Base-by-base conservation (phyloP, 306 rosid species). In the Vachellia collinsii region DNA sequence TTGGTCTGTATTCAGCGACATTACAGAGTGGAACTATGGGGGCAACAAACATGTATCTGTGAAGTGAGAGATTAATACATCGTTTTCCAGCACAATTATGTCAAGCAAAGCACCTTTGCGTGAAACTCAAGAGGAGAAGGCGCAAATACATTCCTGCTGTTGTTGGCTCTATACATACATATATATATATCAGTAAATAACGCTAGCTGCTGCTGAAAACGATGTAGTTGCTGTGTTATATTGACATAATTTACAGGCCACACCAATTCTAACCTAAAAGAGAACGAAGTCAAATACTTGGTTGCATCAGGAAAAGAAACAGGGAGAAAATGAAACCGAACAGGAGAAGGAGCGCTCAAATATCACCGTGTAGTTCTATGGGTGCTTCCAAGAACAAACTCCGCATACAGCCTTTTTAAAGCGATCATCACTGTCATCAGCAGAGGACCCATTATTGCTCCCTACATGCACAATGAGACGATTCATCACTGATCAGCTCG, bases 391-490 rank as follows among this genome's bases (percentile, higher is more conserved):
- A 86, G 84, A 43, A 86, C 89, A 37, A 86, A 86, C 61, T 86
- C 86, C 11, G 37, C 86, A 16, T 86, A 82, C 1, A 82, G 61
- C 75, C 77, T 76, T 77, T 86, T 86, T 62, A 82, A 72, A 41
- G 84, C 80, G 50, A 86, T 86, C 84, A 86, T 79, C 70, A 82
- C 84, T 22, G 89, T 82, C 86, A 79, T 82, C 71, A 82, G 77
- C 72, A 82, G 59, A 65, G 89, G 89, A 64, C 84, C 82, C 88
- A 86, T 79, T 48, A 86, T 82, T 64, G 84, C 86, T 69, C 86
- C 88, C 82, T 85, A 62, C 23, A 59, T 4, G n/a, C 3, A 66
- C 29, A 51, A 66, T 37, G 51, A 0, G 16, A 51, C 37, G 16
- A 51, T 50, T 48, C 38, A 53, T 20, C 61, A 56, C 36, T 29